Percentiles rank a stretch among this genome's conserved stretches.
Evolutionary conservation across 768 basidiomycete genomes (phyloP).

Genomic region (Kwoniella sp.): DNA sequence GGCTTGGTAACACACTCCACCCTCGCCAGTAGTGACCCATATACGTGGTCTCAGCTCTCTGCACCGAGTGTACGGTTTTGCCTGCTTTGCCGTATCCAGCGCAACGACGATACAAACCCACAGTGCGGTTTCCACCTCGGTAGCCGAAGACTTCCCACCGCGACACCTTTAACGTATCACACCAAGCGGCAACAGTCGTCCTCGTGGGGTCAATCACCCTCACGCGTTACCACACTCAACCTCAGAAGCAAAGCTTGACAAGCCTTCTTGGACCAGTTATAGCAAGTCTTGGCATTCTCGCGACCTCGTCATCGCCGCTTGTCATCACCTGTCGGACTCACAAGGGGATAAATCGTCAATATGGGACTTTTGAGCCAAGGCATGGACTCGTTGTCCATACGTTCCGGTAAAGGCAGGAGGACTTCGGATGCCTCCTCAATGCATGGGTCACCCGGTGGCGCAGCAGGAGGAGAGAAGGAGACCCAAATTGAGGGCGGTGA

Average conservation of each 20-base stretch:
- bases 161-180: too few species aligned
- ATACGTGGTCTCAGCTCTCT: too few species aligned
- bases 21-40: too few species aligned
- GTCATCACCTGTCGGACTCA: too few species aligned
- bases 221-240: neutral
- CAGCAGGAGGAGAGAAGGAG: slow-evolving; percentile 27
- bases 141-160: neutral
- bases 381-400: slow-evolving; percentile 30
- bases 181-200: too few species aligned
- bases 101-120: too few species aligned
- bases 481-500: slow-evolving; percentile 75
- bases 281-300: slow-evolving; percentile 4
- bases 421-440: slow-evolving; percentile 14
- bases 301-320: neutral
- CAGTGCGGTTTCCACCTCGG: too few species aligned
- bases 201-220: too few species aligned
- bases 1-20: too few species aligned
- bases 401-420: slow-evolving; percentile 12
- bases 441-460: neutral
- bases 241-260: neutral
- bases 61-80: too few species aligned
- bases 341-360: neutral
- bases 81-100: too few species aligned
- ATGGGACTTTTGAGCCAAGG: slow-evolving; percentile 30
- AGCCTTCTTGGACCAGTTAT: too few species aligned